Percentiles rank a stretch among this genome's conserved stretches.
Evolutionary conservation across 768 basidiomycete species (phyloP).

Genomic region (Mycena vulgaris): DNA sequence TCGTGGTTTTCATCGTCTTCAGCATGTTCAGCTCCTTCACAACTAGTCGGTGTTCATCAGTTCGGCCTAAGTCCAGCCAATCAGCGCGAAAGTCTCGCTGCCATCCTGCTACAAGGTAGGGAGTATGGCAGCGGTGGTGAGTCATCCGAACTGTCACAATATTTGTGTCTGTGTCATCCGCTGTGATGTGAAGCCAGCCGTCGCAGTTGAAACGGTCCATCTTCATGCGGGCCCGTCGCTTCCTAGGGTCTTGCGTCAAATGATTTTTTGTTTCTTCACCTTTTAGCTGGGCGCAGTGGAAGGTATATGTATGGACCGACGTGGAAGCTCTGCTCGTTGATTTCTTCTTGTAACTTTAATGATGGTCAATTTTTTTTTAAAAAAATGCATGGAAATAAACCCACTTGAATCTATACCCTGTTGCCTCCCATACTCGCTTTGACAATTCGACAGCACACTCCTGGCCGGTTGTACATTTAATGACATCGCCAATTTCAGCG

Average conservation of each 20-base stretch:
- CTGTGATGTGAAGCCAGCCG: background rate
- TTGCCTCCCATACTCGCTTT: too few relatives aligned
- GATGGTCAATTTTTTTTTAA: too few relatives aligned
- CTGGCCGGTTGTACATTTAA: too few relatives aligned
- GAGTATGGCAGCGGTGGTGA: background rate
- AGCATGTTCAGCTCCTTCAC: slow-evolving; percentile 37
- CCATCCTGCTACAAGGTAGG: slow-evolving; percentile 35
- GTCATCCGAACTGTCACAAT: background rate
- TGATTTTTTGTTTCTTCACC: background rate
- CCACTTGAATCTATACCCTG: too few relatives aligned
- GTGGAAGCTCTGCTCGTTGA: too few relatives aligned
- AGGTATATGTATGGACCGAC: too few relatives aligned
- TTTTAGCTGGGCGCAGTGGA: too few relatives aligned
- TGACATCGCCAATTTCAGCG: too few relatives aligned
- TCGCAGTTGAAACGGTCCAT: background rate
- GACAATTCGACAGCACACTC: too few relatives aligned
- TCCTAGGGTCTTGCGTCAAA: background rate
- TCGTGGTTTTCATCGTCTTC: background rate
- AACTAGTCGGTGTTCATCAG: slow-evolving; percentile 36
- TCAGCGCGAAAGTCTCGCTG: slow-evolving; percentile 35
- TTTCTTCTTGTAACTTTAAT: too few relatives aligned
- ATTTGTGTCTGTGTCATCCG: background rate
- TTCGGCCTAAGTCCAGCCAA: slow-evolving; percentile 35
- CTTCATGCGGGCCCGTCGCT: background rate
- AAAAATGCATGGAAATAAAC: too few relatives aligned